Percentiles rank a stretch among this genome's conserved stretches.
These are phyloP conservation scores for Euphorbia lathyris DNA, from an alignment of 345 rosid genomes.

Conservation along the genomic window DNA sequence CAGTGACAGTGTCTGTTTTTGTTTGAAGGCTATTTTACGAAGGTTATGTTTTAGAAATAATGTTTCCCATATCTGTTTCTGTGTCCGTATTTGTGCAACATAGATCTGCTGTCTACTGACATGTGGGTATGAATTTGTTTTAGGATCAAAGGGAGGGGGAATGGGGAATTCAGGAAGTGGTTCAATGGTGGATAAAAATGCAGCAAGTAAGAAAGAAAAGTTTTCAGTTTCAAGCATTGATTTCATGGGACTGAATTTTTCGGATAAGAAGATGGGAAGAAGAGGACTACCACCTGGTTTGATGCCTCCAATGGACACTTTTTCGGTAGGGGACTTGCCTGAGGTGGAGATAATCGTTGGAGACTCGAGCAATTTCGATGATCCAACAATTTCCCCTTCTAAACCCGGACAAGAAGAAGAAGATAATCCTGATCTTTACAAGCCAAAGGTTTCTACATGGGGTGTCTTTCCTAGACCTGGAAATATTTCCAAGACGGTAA, in stretches of 20 bases:
- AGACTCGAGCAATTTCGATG: constrained; percentile 52
- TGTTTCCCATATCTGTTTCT: too few species aligned
- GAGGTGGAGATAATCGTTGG: constrained; percentile 91
- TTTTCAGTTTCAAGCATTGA: constrained; percentile 63
- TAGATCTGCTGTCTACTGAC: constrained; percentile 20
- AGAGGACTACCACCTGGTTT: constrained; percentile 79
- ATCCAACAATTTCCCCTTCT: constrained; percentile 24
- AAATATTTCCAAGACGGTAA: constrained; percentile 79
- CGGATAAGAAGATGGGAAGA: constrained; percentile 65
- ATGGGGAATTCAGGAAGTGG: constrained; percentile 23
- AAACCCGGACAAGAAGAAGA: constrained; percentile 30
- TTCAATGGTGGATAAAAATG: constrained; percentile 22
- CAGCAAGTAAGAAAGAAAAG: constrained; percentile 34
- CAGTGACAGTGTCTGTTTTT: too few species aligned
- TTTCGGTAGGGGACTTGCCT: constrained; percentile 56
- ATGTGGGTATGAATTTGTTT: constrained; percentile 17
- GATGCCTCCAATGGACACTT: constrained; percentile 53
- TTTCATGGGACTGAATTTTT: constrained; percentile 77
- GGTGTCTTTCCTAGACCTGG: constrained; percentile 89
- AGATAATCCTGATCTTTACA: constrained; percentile 52
- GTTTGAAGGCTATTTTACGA: too few species aligned
- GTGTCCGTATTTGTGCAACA: too few species aligned
- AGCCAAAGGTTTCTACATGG: constrained; percentile 90
- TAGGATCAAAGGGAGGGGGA: constrained; percentile 40
- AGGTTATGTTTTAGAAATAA: too few species aligned